Conservation (phyloP, 139 green algal genomes). For the Ulvella scutata region DNA sequence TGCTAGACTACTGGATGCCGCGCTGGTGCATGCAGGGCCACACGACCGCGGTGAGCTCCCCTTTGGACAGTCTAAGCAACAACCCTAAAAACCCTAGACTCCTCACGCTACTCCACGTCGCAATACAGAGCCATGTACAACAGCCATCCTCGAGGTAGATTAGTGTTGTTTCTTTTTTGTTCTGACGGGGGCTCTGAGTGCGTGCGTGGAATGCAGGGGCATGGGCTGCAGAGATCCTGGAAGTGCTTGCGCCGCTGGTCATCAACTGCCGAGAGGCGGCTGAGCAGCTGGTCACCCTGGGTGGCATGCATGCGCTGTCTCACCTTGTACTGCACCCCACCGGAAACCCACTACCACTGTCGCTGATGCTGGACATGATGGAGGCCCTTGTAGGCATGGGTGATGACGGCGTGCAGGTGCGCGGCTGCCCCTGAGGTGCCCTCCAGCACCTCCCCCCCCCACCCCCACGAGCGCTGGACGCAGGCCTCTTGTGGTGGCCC, state of each 20-base stretch:
- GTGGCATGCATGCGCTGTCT: neutral
- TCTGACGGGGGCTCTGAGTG: too few relatives aligned
- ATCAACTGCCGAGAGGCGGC: neutral
- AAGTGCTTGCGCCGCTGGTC: neutral
- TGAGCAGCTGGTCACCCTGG: neutral
- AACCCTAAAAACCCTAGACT: too few relatives aligned
- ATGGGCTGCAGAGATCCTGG: neutral
- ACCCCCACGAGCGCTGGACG: too few relatives aligned
- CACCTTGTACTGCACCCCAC: neutral
- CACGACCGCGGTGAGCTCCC: neutral
- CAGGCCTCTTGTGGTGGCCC: too few relatives aligned
- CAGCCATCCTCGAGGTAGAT: too few relatives aligned
- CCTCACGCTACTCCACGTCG: too few relatives aligned
- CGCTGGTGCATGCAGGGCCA: neutral
- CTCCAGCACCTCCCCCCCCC: too few relatives aligned
- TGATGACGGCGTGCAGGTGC: neutral
- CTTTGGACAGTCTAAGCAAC: too few relatives aligned
- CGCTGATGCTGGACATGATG: constrained; percentile 2
- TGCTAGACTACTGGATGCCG: neutral
- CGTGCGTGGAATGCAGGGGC: too few relatives aligned
- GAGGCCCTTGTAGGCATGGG: neutral
- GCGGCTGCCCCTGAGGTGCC: too few relatives aligned
- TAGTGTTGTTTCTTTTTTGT: too few relatives aligned
- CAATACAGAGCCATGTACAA: too few relatives aligned
- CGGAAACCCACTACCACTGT: neutral